Conservation (phyloP, 306 rosid genomes). For the Heteromeles arbutifolia region DNA sequence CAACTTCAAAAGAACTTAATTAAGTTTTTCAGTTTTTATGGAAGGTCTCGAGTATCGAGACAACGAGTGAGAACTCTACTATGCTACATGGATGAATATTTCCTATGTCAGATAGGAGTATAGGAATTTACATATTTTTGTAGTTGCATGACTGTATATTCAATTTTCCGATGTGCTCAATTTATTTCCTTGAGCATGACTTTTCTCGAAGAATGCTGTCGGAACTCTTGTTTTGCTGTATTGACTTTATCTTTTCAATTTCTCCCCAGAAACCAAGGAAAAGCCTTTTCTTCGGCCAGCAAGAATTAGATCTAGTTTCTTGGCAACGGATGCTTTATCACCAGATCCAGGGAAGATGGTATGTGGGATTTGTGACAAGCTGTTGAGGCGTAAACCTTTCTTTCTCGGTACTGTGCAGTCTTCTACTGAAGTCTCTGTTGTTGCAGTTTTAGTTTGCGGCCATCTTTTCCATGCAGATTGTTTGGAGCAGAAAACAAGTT, state of each 20-base stretch:
- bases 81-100: background rate
- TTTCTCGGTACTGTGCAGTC: conserved; percentile 40
- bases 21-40: background rate
- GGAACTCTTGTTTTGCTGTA: background rate
- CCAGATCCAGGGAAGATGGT: conserved; percentile 40
- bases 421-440: conserved; percentile 53
- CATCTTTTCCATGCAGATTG: conserved; percentile 86
- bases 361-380: conserved; percentile 70
- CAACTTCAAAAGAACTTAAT: background rate
- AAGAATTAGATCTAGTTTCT: conserved; percentile 56
- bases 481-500: conserved; percentile 58
- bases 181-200: background rate
- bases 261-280: conserved; percentile 44
- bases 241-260: background rate
- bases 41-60: background rate
- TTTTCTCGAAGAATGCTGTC: background rate
- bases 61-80: background rate
- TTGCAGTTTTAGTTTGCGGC: conserved; percentile 81
- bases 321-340: conserved; percentile 34
- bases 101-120: background rate
- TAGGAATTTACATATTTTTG: background rate
- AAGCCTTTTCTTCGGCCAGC: conserved; percentile 50
- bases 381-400: conserved; percentile 45
- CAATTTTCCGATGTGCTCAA: background rate
- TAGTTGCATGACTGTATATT: background rate